Evolutionary conservation across 306 rosid species (phyloP), one percentile per base, ranked within the genome.

Genomic region (Malus fusca): DNA sequence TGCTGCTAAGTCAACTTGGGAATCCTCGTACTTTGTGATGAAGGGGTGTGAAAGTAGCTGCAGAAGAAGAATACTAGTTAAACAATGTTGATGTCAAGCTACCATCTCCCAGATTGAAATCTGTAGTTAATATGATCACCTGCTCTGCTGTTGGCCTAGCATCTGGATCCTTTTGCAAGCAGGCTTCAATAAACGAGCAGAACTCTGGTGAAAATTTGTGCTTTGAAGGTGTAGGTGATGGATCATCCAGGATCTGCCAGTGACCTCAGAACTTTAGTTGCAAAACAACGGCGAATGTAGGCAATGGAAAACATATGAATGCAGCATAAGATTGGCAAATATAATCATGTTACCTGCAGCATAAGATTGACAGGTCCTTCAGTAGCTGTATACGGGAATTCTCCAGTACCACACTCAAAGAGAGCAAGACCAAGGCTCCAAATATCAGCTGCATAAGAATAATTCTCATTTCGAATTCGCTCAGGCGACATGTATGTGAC

Each of bases 371-470:
- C 97, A 14, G 96, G 97, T 72, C 97, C 99, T 37, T 95, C 97
- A 51, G 84, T 90, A 10, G 99, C 96, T 51, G 97, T 84, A 75
- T 92, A 95, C 19, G 99, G 97, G 77, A 95, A 95, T 89, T 90
- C 99, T 84, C 99, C 99, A 1, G 99, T 95, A 40, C 97, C 99
- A 76, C 97, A 90, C 84, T 95, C 97, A 25, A 95, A 88, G 75
- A 95, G 97, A 18, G 97, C 96, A 79, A 95, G 99, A 67, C 97
- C 99, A 68, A 95, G 90, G 86, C 97, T 95, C 99, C 99, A 95
- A 77, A 92, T 92, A 84, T 95, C 97, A 78, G 99, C 99, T 9
- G 97, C 97, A 86, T 90, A 95, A 40, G 99, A 95, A 86, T 95
- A 95, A 82, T 82, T 95, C 75, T 92, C 93, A 42, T 95, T 95